A percentile compares a stretch with the other conserved stretches of the same genome.
These are phyloP conservation scores for Hypoxylon sp. DNA, from an alignment of 2,329 filamentous ascomycete genomes.

Conservation along the genomic window DNA sequence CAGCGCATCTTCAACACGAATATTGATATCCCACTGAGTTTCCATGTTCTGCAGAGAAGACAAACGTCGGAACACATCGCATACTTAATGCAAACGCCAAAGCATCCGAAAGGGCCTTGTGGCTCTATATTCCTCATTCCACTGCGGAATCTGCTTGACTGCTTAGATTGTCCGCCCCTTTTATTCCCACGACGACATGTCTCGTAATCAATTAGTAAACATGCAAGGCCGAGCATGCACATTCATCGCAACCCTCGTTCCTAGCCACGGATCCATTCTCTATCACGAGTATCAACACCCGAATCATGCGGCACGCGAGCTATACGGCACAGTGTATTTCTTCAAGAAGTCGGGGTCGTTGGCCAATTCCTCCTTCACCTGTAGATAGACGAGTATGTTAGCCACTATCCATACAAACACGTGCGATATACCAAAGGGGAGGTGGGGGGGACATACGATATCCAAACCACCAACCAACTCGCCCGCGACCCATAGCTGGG, in stretches of 20 bases:
- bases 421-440: not conserved
- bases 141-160: not conserved
- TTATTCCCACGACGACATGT: not conserved
- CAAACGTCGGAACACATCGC: slow-evolving; percentile 11
- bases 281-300: not conserved
- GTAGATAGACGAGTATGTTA: slow-evolving; percentile 30
- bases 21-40: slow-evolving; percentile 1
- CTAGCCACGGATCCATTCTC: not conserved
- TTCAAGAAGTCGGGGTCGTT: slow-evolving; percentile 87
- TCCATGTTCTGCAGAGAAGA: slow-evolving; percentile 11
- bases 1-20: not conserved
- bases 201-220: not conserved
- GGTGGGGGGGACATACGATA: slow-evolving; percentile 77
- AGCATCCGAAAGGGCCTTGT: slow-evolving; percentile 13
- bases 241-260: not conserved
- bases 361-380: slow-evolving; percentile 95
- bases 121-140: slow-evolving; percentile 1
- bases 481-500: slow-evolving; percentile 92
- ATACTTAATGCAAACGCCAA: slow-evolving; percentile 18
- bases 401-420: slow-evolving; percentile 6
- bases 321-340: slow-evolving; percentile 72
- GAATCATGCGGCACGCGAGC: slow-evolving; percentile 55
- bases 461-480: slow-evolving; percentile 94
- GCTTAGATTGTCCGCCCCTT: not conserved
- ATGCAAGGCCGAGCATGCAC: not conserved